A percentile compares a stretch with the other conserved stretches of the same genome.
phyloP scores from a whole-genome alignment of 1,284 basidiomycete species.

The Cutaneotrichosporon mucoides region DNA sequence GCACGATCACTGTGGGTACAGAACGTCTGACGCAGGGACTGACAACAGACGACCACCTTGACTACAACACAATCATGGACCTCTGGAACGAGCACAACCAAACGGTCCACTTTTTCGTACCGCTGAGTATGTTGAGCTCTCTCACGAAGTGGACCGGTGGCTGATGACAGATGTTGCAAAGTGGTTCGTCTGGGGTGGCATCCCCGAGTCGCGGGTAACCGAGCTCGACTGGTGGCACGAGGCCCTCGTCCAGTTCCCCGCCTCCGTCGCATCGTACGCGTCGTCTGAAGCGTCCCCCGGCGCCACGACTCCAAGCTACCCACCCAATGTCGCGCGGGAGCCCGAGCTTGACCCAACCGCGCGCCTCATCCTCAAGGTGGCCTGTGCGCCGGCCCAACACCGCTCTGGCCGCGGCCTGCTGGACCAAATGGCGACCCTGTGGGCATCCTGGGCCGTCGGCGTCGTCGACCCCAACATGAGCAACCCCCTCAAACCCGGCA shows the following conservation, averaged over 20 bases:
- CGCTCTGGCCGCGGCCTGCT: constrained; percentile 43
- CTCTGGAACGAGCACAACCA: constrained; percentile 40
- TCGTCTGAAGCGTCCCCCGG: background rate
- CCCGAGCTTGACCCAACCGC: constrained; percentile 11
- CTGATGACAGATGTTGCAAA: constrained; percentile 29
- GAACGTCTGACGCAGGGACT: background rate
- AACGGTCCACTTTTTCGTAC: constrained; percentile 48
- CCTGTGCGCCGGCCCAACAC: constrained; percentile 48
- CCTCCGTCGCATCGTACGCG: background rate
- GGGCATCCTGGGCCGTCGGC: constrained; percentile 48
- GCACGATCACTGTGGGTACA: constrained; percentile 47
- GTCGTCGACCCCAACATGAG: constrained; percentile 25
- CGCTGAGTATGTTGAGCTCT: constrained; percentile 16
- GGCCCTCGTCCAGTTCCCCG: constrained; percentile 34
- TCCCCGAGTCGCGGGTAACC: constrained; percentile 38
- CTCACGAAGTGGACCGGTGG: background rate
- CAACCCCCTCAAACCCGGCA: constrained; percentile 23
- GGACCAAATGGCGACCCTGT: constrained; percentile 48
- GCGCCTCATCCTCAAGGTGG: constrained; percentile 38
- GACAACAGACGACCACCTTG: constrained; percentile 46
- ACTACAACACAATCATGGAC: constrained; percentile 47
- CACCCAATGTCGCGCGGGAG: background rate
- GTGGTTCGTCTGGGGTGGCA: constrained; percentile 42
- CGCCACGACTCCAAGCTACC: background rate
- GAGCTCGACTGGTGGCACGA: constrained; percentile 50